Evolutionary conservation across 164 flowering plant species (phyloP), one percentile per base, ranked within the genome.

Genomic region (Saururus chinensis): DNA sequence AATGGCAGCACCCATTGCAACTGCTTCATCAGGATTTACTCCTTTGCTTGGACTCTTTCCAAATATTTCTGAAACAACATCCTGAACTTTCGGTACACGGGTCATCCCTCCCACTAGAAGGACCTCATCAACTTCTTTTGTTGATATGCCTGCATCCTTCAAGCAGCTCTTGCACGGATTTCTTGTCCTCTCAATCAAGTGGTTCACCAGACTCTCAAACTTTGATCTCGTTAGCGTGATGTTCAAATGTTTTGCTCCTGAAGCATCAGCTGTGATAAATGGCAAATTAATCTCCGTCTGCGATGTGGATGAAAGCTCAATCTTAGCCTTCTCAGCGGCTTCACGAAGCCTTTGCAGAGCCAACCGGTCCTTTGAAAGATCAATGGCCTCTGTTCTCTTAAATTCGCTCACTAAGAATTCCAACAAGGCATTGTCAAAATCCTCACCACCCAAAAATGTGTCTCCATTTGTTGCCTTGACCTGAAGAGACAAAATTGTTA

Each of bases 391-490:
- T 13, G 81, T 74, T 60, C 74, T 80, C 76, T 78, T 80, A 64
- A 80, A 85, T 72, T 85, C 88, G 7, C 69, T 66, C 30, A 85
- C 86, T 67, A 85, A 71, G 70, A 57, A 82, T 1, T 85, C 86
- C 37, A 85, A 64, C 64, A 85, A 60, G 0, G 83, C 64, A 69
- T 84, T 86, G 74, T 86, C 88, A 69, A 84, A 86, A 59, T 86
- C 88, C 57, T 86, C 92, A 9, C 92, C 92, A 70, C 87, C 88
- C 74, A 81, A 71, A 61, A 84, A 84, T n/a, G 88, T 86, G 59
- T 86, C 88, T 40, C 88, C 92, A 78, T 86, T 86, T 45, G 88
- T 84, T 23, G 92, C 85, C 81, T 86, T 86, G 5, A 86, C 92
- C 88, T 86, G 76, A 40, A 52, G 42, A 23, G 52, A 5, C 56